Evolutionary conservation across 2,329 filamentous ascomycete species (phyloP).

Genomic region (Elsinoe necatrix): DNA sequence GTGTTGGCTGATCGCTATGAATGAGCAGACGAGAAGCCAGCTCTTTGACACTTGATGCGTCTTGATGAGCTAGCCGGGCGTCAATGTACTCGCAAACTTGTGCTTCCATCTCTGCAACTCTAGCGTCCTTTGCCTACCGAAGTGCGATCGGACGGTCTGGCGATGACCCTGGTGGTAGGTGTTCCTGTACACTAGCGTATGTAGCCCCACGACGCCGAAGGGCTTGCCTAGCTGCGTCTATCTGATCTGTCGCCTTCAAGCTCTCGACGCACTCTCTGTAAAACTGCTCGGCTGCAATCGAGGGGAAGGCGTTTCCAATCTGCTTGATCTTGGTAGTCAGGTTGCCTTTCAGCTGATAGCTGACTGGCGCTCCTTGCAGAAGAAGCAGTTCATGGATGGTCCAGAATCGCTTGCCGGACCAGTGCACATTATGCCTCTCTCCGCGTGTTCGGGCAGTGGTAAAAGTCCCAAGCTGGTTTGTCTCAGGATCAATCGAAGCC

Average conservation of each 20-base stretch:
- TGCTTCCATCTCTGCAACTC: no score
- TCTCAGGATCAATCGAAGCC: slow-evolving; percentile 39
- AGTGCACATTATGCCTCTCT: slow-evolving; percentile 57
- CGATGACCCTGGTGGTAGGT: no score
- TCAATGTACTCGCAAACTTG: no score
- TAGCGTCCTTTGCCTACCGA: no score
- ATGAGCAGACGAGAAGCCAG: no score
- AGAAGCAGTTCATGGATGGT: slow-evolving; percentile 60
- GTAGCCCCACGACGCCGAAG: no score
- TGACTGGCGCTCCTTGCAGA: slow-evolving; percentile 59
- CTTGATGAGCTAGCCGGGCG: no score
- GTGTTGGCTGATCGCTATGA: no score
- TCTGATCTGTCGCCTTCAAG: slow-evolving; percentile 3
- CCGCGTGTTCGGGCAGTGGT: not conserved
- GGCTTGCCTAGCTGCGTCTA: not conserved
- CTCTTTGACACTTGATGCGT: no score
- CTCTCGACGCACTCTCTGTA: slow-evolving; percentile 14
- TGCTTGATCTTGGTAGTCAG: slow-evolving; percentile 46
- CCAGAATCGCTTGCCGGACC: slow-evolving; percentile 52
- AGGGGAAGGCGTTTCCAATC: slow-evolving; percentile 74
- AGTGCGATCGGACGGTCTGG: no score
- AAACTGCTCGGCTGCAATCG: slow-evolving; percentile 31
- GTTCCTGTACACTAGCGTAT: no score
- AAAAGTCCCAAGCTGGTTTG: slow-evolving; percentile 32
- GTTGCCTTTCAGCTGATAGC: slow-evolving; percentile 48